A percentile compares a stretch with the other conserved stretches of the same genome.
These are phyloP conservation scores for Pleurostoma richardsiae DNA, from an alignment of 2,329 filamentous ascomycete species.

Conservation along the genomic window DNA sequence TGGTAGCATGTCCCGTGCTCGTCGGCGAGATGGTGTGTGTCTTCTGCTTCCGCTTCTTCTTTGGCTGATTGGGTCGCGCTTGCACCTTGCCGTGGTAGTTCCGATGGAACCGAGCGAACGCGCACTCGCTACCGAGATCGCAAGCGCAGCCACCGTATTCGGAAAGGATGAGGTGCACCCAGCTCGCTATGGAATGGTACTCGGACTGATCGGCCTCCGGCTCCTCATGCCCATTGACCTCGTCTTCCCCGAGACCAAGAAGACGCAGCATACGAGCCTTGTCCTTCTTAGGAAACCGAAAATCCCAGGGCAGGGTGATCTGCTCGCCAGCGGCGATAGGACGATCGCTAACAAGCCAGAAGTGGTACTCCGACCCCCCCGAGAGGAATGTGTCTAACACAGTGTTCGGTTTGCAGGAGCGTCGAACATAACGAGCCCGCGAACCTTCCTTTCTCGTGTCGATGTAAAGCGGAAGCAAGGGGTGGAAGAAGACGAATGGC, in stretches of 20 bases:
- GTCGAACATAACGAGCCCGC: conserved; percentile 78
- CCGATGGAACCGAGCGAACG: conserved; percentile 58
- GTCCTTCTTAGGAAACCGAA: conserved; percentile 51
- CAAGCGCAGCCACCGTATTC: conserved; percentile 80
- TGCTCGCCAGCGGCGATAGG: conserved; percentile 62
- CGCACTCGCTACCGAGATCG: conserved; percentile 56
- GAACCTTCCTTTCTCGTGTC: conserved; percentile 88
- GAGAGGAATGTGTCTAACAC: conserved; percentile 81
- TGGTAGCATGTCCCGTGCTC: conserved; percentile 56
- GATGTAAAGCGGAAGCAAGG: conserved; percentile 83
- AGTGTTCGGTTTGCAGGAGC: conserved; percentile 90
- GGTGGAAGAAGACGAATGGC: conserved; percentile 84
- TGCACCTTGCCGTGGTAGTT: conserved; percentile 47
- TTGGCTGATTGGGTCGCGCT: conserved; percentile 26
- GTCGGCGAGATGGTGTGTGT: conserved; percentile 54
- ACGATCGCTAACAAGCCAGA: conserved; percentile 84
- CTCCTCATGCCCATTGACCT: conserved; percentile 39
- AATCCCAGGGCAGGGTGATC: conserved; percentile 65
- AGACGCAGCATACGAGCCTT: conserved; percentile 51
- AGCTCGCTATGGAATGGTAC: conserved; percentile 55
- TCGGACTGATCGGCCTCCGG: conserved; percentile 54
- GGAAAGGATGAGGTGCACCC: conserved; percentile 65
- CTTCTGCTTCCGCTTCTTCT: conserved; percentile 54
- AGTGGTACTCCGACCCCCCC: conserved; percentile 74
- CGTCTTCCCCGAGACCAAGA: conserved; percentile 59